Evolutionary conservation across 306 rosid genomes (phyloP), one percentile per base, ranked within the genome.

Genomic region (Psophocarpus tetragonolobus): DNA sequence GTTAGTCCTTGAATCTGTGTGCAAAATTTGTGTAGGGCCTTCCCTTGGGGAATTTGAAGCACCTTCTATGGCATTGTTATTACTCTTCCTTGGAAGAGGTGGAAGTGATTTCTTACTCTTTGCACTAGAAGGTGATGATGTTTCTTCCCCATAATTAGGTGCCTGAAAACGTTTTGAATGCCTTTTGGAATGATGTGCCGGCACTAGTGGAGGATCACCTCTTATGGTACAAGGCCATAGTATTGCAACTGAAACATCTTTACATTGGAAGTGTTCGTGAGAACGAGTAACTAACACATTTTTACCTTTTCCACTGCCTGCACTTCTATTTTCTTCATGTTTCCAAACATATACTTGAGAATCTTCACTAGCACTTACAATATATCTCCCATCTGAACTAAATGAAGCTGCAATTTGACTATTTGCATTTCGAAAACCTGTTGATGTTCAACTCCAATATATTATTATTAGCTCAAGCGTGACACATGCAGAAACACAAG

Each of bases 341-440:
- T 73, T 88, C 98, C 94, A 91, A 0, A 93, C 38, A 35, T 58
- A 88, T 2, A 93, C 98, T n/a, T 93, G 82, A 48, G 94, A 91
- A 77, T 93, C 98, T 69, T 93, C 98, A 54, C 98, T 91, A 8
- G 97, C 97, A 53, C 88, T 82, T 38, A 93, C 27, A 8, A 93
- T 75, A n/a, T 89, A 89, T 80, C 82, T 88, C 48, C 93, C 93
- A 69, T 88, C 82, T 69, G 80, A 81, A 72, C 87, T 89, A 53
- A 88, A 89, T 53, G 97, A 88, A 21, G 90, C 97, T 80, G 88
- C 83, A 39, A 93, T 88, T 85, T 91, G 94, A 50, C 83, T 83
- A 50, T 83, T 47, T 33, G 67, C 65, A 57, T 83, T 83, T 17
- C 65, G 73, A 38, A 93, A 91, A 69, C 97, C 96, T 92, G 84